Percentiles rank a stretch among this genome's conserved stretches.
phyloP scores from a whole-genome alignment of 164 flowering plant species.

The Taxillus chinensis region DNA sequence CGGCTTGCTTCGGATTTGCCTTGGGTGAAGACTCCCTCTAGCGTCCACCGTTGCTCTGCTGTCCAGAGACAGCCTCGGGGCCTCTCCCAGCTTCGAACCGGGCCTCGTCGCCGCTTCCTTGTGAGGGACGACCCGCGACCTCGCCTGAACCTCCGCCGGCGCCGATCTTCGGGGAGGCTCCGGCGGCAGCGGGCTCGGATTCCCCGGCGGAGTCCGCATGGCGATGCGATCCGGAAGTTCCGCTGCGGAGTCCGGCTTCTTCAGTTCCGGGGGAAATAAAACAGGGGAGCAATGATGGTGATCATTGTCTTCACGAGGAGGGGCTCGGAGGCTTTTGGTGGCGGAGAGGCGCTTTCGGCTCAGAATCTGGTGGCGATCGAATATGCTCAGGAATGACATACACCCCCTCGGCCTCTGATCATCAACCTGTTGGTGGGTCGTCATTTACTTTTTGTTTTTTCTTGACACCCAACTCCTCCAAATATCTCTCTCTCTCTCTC shows the following conservation, averaged over 20 bases:
- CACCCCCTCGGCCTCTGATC: conserved; percentile 89
- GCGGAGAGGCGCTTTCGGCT: conserved; percentile 49
- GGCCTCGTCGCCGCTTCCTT: conserved; percentile 51
- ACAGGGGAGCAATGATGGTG: no score
- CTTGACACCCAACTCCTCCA: background rate
- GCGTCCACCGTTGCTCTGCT: conserved; percentile 74
- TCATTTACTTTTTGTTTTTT: conserved; percentile 13
- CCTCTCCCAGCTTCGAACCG: conserved; percentile 73
- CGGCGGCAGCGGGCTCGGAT: background rate
- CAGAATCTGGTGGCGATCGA: conserved; percentile 72
- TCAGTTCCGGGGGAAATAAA: background rate
- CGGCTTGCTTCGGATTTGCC: conserved; percentile 49
- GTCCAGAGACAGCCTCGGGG: conserved; percentile 85
- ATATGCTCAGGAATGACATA: conserved; percentile 83
- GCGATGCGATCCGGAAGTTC: conserved; percentile 18
- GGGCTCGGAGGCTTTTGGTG: no score
- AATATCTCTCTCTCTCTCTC: background rate
- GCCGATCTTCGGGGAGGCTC: conserved; percentile 1
- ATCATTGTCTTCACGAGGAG: no score
- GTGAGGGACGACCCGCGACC: conserved; percentile 41
- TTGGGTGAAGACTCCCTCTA: conserved; percentile 58
- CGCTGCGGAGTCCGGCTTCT: conserved; percentile 31
- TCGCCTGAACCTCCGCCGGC: conserved; percentile 16
- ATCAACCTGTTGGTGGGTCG: conserved; percentile 26
- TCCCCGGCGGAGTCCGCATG: conserved; percentile 13